Evolutionary conservation across 2,329 filamentous ascomycete species (phyloP), one percentile per base, ranked within the genome.

Genomic region (Diaporthe amygdali): DNA sequence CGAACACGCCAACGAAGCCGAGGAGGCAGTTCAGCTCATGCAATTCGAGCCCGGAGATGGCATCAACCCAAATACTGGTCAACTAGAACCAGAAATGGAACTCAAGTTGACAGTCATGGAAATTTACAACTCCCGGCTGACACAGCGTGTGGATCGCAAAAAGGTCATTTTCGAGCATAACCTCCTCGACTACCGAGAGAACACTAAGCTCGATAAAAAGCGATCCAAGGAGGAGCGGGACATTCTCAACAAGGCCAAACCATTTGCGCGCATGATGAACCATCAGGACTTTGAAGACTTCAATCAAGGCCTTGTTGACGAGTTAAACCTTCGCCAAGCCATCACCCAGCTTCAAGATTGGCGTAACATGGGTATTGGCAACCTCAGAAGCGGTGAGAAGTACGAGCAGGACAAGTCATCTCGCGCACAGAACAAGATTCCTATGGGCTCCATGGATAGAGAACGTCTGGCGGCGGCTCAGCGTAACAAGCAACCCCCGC

Each of bases 1-100:
- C 0, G 96, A 99, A 78, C 96, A 97, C 79, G 94, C 96, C 78
- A 99, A 99, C 78, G 96, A 99, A 78, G 96, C 96, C 0, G 96
- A 99, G 83, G 97, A 98, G 82, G 96, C 96, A 0, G 96, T 99
- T 2, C 96, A 99, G 80, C 92, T 97, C 74, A 98, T 99, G 95
- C 93, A 97, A 74, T 99, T 99, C 78, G 96, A 98, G 70, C 96
- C 96, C 0, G 96, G 96, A 32, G 96, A 98, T 82, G 96, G 96
- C 70, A 87, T 97, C 75, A 97, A 97, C 78, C 91, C 93, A 1
- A 85, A 88, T 3, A 97, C 95, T 0, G 93, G 94, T 73, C 92
- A 97, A 78, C 86, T 97, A 71, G 96, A 99, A 77, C 95, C 96
- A 0, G 96, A 99, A 81, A 97, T 97, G 88, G 95, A 98, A 74